Evolutionary conservation across 164 flowering plant genomes (phyloP).

Genomic region (Chimonanthus praecox): DNA sequence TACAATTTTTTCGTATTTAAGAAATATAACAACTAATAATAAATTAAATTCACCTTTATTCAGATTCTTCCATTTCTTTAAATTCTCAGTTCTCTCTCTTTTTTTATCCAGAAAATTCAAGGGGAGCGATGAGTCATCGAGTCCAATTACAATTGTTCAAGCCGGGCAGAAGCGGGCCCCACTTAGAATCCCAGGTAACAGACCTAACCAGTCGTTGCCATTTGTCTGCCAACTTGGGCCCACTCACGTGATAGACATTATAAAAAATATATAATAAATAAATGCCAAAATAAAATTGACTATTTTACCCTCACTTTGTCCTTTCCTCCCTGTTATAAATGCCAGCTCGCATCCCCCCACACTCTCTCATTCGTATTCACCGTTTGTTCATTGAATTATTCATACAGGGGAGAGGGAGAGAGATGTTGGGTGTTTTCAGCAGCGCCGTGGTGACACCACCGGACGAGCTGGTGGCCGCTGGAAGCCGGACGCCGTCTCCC

Average conservation of each 20-base stretch:
- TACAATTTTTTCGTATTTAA: no score
- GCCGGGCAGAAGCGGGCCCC: not conserved
- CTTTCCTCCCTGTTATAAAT: not conserved
- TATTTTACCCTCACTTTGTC: not conserved
- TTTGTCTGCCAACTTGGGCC: not conserved
- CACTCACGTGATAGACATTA: not conserved
- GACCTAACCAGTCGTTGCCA: not conserved
- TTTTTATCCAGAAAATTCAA: no score
- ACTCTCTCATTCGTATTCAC: not conserved
- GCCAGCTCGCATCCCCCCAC: no score
- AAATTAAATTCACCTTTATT: no score
- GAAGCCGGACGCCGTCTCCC: slow-evolving; percentile 79
- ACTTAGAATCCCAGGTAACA: no score
- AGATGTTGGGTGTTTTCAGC: slow-evolving; percentile 87
- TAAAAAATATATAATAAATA: no score
- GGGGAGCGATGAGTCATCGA: no score
- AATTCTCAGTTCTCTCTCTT: no score
- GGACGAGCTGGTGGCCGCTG: slow-evolving; percentile 84
- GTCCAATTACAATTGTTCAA: no score
- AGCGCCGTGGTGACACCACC: slow-evolving; percentile 68
- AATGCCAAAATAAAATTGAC: not conserved
- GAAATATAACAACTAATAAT: no score
- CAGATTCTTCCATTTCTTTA: no score
- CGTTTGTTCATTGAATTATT: no score
- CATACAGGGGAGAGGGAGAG: not conserved